Evolutionary conservation across 306 rosid genomes (phyloP), one percentile per base, ranked within the genome.

Genomic region (Lathyrus oleraceus): DNA sequence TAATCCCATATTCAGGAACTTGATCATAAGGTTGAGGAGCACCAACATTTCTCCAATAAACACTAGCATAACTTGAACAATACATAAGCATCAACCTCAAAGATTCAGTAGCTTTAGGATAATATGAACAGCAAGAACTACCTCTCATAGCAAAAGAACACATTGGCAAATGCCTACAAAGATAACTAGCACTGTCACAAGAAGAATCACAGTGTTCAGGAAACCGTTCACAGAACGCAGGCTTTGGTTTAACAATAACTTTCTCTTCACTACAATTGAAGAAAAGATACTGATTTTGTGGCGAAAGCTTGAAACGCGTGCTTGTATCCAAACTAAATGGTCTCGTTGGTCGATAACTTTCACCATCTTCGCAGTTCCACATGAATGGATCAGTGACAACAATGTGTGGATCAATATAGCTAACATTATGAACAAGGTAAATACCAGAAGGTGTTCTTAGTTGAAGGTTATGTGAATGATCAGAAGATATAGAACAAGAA

Each of bases 161-260:
- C 21, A 78, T 80, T 0, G 97, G 96, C 30, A 93, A 68, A 71
- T 90, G 96, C 62, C 96, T 85, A 74, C 97, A 93, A 7, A 93
- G 89, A 57, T 85, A 90, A 23, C 96, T 90, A 10, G 89, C 87
- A 70, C 91, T 87, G 76, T 90, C 97, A 61, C 98, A 93, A 0
- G 97, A 88, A 0, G 94, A 91, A 79, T 93, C 98, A 28, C 98
- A 93, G 3, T 67, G 79, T 9, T 85, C 96, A 0, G 98, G 96
- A 35, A 72, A 86, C 6, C 78, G 87, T 45, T 91, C 89, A 49
- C 98, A 93, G 73, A 93, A 88, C 8, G 76, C 47, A 5, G 97
- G 86, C 77, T 84, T 90, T 4, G 98, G 96, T 53, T 84, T 86
- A 61, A 90, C 76, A 64, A 88, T 81, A 23, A 93, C 96, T 7